These are phyloP conservation scores for Kodamaea neixiangensis DNA, from an alignment of 805 yeast species.

Conservation along the genomic window DNA sequence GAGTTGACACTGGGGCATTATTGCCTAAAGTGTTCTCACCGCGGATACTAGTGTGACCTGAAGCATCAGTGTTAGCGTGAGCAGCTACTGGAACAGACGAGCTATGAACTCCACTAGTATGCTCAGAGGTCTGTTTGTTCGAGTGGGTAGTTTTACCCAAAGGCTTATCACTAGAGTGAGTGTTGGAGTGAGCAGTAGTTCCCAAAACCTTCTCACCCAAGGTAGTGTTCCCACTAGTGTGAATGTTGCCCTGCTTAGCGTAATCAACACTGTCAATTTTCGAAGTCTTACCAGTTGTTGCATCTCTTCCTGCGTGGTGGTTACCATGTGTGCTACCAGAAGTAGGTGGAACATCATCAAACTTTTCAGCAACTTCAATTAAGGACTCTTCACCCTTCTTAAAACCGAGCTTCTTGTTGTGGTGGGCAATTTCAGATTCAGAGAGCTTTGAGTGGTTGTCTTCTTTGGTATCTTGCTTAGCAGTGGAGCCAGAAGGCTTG, in stretches of 20 bases:
- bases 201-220: too few relatives aligned
- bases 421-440: slow-evolving; percentile 25
- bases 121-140: background rate
- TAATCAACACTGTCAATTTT: background rate
- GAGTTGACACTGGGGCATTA: too few relatives aligned
- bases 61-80: background rate
- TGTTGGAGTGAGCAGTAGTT: slow-evolving; percentile 1
- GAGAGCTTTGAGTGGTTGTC: slow-evolving; percentile 12
- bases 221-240: background rate
- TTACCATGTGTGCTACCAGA: too few relatives aligned
- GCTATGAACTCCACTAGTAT: slow-evolving; percentile 10
- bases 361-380: slow-evolving; percentile 29
- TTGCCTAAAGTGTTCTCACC: too few relatives aligned
- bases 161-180: background rate
- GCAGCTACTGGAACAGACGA: slow-evolving; percentile 18
- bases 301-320: too few relatives aligned
- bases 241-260: background rate
- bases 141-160: too few relatives aligned
- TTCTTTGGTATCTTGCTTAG: background rate
- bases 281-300: background rate
- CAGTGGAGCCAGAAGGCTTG: background rate
- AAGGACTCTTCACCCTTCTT: slow-evolving; percentile 23
- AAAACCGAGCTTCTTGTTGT: slow-evolving; percentile 31
- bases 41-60: background rate
- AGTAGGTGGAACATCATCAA: slow-evolving; percentile 13